phyloP scores from a whole-genome alignment of 2,329 filamentous ascomycete species.

The Ophiostoma angusticollis region DNA sequence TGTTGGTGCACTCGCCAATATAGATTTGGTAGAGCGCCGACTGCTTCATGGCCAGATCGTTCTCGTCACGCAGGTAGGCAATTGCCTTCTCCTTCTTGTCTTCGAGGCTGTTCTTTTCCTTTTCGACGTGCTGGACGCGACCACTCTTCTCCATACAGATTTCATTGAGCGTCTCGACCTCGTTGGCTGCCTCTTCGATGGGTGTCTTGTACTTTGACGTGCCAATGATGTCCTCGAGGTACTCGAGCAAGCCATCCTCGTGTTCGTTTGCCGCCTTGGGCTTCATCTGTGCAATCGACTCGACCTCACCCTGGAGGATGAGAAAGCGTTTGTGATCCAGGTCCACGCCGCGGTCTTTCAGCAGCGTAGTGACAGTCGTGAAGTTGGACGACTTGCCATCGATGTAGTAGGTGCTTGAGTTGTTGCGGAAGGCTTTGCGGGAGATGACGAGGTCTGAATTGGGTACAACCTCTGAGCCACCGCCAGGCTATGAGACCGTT shows the following conservation, averaged over 20 bases:
- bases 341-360: conserved; percentile 82
- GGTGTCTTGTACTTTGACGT: conserved; percentile 97
- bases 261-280: conserved; percentile 89
- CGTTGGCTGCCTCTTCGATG: conserved; percentile 82
- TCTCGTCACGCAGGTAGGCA: conserved; percentile 80
- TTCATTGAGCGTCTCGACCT: conserved; percentile 88
- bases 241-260: conserved; percentile 90
- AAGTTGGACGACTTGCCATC: conserved; percentile 83
- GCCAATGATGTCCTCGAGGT: conserved; percentile 95
- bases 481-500: conserved; percentile 40
- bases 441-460: conserved; percentile 80
- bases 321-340: conserved; percentile 96
- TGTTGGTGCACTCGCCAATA: conserved; percentile 77
- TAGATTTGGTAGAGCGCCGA: conserved; percentile 88
- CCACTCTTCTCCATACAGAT: conserved; percentile 90
- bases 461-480: conserved; percentile 63
- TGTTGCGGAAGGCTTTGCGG: conserved; percentile 91
- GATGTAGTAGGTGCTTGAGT: conserved; percentile 97
- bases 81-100: conserved; percentile 95
- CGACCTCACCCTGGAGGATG: conserved; percentile 93
- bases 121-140: conserved; percentile 94
- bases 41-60: conserved; percentile 80
- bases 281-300: conserved; percentile 99
- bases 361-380: conserved; percentile 74
- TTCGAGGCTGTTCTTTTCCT: conserved; percentile 83